These are phyloP conservation scores for Cyclospora cayetanensis DNA, from an alignment of 169 alveolate species.

Conservation along the genomic window DNA sequence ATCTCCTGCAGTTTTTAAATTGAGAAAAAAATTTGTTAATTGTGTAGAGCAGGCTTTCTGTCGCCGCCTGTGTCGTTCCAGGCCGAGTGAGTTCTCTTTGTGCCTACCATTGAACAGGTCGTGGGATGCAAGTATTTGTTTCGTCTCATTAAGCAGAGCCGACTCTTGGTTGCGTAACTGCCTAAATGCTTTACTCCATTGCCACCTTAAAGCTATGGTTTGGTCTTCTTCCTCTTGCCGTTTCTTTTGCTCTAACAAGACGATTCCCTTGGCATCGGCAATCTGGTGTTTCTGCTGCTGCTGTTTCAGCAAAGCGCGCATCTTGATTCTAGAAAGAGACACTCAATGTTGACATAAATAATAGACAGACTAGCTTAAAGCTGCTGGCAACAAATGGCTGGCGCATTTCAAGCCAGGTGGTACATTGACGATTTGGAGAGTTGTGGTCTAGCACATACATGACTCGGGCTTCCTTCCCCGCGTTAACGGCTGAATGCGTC, in stretches of 20 bases:
- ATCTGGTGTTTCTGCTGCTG: conserved; percentile 1
- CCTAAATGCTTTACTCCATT: neutral
- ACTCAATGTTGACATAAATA: neutral
- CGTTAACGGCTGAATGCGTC: too few species aligned
- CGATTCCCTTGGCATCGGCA: neutral
- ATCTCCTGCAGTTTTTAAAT: too few species aligned
- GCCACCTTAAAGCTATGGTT: neutral
- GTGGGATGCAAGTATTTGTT: neutral
- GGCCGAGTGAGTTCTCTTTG: too few species aligned
- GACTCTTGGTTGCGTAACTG: neutral
- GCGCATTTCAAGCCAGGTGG: too few species aligned
- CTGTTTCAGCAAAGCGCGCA: neutral
- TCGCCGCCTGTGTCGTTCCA: too few species aligned
- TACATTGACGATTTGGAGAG: too few species aligned
- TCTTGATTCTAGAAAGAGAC: neutral
- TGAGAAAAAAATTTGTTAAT: too few species aligned
- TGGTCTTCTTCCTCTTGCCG: conserved; percentile 40
- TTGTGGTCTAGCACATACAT: too few species aligned
- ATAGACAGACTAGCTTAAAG: too few species aligned
- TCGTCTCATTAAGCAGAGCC: neutral
- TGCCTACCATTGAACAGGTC: neutral
- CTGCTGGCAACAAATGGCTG: too few species aligned
- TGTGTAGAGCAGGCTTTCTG: too few species aligned
- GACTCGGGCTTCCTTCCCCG: too few species aligned
- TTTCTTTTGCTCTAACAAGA: neutral